Evolutionary conservation across 352 stramenopile genomes (phyloP).

Genomic region (Discostella stelligera): DNA sequence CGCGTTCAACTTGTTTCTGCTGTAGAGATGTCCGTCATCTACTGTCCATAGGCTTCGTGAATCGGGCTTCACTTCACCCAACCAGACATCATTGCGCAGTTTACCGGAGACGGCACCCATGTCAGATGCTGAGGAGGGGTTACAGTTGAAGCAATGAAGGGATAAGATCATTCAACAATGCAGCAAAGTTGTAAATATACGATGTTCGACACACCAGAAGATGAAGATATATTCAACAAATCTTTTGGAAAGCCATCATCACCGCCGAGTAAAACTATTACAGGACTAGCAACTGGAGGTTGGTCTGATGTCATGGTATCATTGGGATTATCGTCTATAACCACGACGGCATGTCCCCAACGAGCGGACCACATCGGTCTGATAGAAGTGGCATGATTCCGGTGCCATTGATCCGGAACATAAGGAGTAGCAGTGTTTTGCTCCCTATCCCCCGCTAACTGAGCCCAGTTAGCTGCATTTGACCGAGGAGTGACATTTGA

Average conservation of each 20-base stretch:
- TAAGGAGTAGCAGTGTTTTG: conserved; percentile 72
- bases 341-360: conserved; percentile 57
- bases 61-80: conserved; percentile 40
- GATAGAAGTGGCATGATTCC: conserved; percentile 33
- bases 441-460: conserved; percentile 51
- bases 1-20: conserved; percentile 22
- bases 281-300: conserved; percentile 24
- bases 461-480: conserved; percentile 65
- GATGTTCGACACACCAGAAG: conserved; percentile 16
- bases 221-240: conserved; percentile 27
- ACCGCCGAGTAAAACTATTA: conserved; percentile 71
- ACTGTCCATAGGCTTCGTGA: conserved; percentile 50
- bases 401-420: conserved; percentile 54
- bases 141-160: conserved; percentile 3
- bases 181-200: neutral
- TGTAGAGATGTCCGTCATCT: conserved; percentile 53
- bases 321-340: conserved; percentile 57
- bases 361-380: conserved; percentile 62
- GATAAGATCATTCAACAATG: conserved; percentile 1
- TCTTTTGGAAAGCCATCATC: conserved; percentile 63
- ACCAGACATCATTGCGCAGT: conserved; percentile 79
- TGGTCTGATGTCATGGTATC: conserved; percentile 53
- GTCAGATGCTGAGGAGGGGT: conserved; percentile 1
- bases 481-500: neutral
- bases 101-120: conserved; percentile 50